Evolutionary conservation across 1,139 yeast genomes (phyloP), one percentile per base, ranked within the genome.

Genomic region (Pichia terricola): DNA sequence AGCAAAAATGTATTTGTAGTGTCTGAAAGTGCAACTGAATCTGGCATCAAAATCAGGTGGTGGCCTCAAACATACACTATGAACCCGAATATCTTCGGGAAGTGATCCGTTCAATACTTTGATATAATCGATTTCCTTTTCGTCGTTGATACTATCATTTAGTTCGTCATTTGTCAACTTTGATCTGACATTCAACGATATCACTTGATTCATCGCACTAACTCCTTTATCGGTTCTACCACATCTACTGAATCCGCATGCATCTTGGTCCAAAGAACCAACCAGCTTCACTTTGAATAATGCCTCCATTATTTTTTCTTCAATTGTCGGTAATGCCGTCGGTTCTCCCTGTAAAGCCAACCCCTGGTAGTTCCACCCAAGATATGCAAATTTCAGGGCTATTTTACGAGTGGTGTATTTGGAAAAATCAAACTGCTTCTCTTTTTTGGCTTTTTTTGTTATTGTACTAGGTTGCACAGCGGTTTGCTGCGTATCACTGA

Each of bases 151-250:
- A 1, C 77, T 68, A 44, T 74, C 70, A n/a, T 45, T 38, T 52
- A 87, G 89, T 42, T 87, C 84, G 27, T 67, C 73, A 1, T 63
- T 59, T 0, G 73, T 56, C 41, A 91, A 62, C 31, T 71, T 68
- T 0, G 96, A 86, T 51, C 99, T 70, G 27, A 91, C 81, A 26
- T 70, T 66, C 37, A 91, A 67, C 0, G 96, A 80, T 10, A 91
- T 81, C 6, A 91, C 98, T 63, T 91, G 99, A 55, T 87, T 85
- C 81, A 91, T 77, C 0, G 99, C 98, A 65, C 95, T 85, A 5
- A 91, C 99, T 11, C 98, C 98, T 54, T 79, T 81, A 57, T 91
- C 99, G 0, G 99, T 91, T 56, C 99, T 70, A 0, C 99, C 99
- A 65, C 98, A 94, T 50, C 98, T 68, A 53, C 95, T 83, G 61